Conservation (phyloP, 2,329 filamentous ascomycete genomes). For the Fusarium luffae region DNA sequence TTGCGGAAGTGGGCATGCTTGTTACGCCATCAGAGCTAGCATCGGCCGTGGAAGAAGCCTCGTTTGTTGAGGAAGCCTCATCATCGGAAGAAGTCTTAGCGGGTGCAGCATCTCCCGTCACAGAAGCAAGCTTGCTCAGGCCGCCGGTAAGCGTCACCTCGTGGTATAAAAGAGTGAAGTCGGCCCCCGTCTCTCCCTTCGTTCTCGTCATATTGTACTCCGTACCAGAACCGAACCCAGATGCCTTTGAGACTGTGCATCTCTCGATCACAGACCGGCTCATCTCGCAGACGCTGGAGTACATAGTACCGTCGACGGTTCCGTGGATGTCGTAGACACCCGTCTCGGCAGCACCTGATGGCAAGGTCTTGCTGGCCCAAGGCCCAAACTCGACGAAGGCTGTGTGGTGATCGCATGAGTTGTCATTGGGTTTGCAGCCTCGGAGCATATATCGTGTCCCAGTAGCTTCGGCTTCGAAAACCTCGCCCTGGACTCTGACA, state of each 20-base stretch:
- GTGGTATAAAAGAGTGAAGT: slow-evolving; percentile 9
- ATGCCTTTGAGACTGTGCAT: neutral
- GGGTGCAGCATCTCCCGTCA: neutral
- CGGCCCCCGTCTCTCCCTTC: slow-evolving; percentile 11
- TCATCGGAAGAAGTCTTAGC: neutral
- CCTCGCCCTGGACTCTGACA: neutral
- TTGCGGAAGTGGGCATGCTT: neutral
- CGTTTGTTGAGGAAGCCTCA: neutral
- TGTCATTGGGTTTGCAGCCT: neutral
- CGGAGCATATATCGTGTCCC: slow-evolving; percentile 4
- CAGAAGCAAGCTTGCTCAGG: neutral
- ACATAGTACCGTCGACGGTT: slow-evolving; percentile 5
- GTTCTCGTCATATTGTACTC: slow-evolving; percentile 4
- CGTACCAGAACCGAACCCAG: neutral
- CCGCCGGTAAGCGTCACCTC: slow-evolving; percentile 6
- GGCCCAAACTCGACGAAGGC: slow-evolving; percentile 7
- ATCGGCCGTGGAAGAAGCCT: neutral
- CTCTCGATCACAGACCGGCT: slow-evolving; percentile 6
- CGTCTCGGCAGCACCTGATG: neutral
- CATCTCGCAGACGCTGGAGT: slow-evolving; percentile 17
- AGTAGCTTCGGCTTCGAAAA: slow-evolving; percentile 8
- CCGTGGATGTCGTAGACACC: slow-evolving; percentile 15
- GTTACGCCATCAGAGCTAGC: neutral
- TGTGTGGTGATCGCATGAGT: slow-evolving; percentile 8
- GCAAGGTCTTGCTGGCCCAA: slow-evolving; percentile 12